Base-by-base conservation (phyloP, 164 flowering plant genomes). In the Houttuynia cordata region DNA sequence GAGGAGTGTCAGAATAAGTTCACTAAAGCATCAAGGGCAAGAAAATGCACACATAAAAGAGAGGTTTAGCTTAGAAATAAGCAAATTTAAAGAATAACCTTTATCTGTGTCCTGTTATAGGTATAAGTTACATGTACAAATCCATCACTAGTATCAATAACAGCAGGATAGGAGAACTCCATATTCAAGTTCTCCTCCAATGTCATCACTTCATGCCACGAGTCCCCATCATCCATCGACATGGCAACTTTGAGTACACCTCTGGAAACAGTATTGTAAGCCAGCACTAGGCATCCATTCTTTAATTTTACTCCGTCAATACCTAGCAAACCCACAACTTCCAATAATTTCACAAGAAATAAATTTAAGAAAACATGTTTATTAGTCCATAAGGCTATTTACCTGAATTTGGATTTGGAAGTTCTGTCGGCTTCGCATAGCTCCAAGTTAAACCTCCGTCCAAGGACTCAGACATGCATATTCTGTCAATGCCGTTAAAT, bases 121-220 rank as follows among this genome's bases (percentile, higher is more conserved):
- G 69, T 67, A 19, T 67, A 67, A 0, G 69, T 67, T 20, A 67
- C 47, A 49, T 67, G 69, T n/a, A 67, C 64, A 56, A 61, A 22
- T 23, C 55, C 64, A 56, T 67, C 69, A 25, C 50, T 56, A 54
- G 25, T 40, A 51, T 91, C 81, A 54, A 88, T 85, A 24, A 85
- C 89, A 57, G 96, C 98, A 42, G 98, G 98, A 74, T 92, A 88
- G 37, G 98, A 92, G 72, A 92, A 92, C 62, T 91, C 93, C 94
- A 80, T 88, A 53, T 64, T 85, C 51, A 34, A 24, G 10, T 70
- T 73, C 4, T 88, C 84, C 67, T 92, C 98, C 59, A 92, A 66
- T 40, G 96, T 88, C 64, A 78, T 10, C 51, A 71, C 82, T 50
- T 92, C 85, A 41, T 61, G 14, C 98, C 98, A 91, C 7, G 91